These are phyloP conservation scores for Secale cereale DNA, from an alignment of 176 grass and related monocot genomes.

Conservation along the genomic window DNA sequence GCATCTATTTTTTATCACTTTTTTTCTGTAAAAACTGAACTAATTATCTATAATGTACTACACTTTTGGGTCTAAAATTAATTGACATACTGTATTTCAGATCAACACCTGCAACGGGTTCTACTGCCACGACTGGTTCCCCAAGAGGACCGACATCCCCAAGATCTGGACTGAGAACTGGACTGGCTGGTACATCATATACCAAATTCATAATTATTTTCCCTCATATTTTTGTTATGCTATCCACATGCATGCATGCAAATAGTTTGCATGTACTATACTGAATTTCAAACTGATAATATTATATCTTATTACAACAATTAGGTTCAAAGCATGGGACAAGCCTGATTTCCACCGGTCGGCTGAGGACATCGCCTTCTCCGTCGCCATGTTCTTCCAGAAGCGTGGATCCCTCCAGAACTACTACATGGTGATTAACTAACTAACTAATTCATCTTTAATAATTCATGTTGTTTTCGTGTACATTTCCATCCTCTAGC, in stretches of 20 bases:
- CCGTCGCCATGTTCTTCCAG: constrained; percentile 83
- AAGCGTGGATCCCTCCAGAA: constrained; percentile 62
- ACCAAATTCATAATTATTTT: no score
- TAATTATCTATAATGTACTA: no score
- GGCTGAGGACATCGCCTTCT: constrained; percentile 61
- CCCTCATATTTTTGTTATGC: no score
- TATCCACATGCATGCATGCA: no score
- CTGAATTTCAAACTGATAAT: no score
- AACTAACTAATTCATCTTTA: background rate
- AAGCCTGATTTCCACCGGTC: constrained; percentile 60
- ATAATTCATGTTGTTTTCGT: no score
- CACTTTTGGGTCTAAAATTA: no score
- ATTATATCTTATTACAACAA: no score
- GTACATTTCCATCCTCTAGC: background rate
- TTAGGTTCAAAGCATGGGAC: constrained; percentile 83
- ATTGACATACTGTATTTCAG: background rate
- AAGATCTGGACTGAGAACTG: constrained; percentile 97
- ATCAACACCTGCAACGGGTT: constrained; percentile 90
- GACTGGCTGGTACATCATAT: constrained; percentile 59
- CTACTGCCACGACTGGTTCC: constrained; percentile 66
- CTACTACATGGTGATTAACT: constrained; percentile 67
- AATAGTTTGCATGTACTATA: background rate
- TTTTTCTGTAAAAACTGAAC: background rate
- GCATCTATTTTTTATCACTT: background rate
- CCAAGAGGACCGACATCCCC: constrained; percentile 51